These are phyloP conservation scores for Dacryopinax spathularia DNA, from an alignment of 768 basidiomycete species.

Conservation along the genomic window DNA sequence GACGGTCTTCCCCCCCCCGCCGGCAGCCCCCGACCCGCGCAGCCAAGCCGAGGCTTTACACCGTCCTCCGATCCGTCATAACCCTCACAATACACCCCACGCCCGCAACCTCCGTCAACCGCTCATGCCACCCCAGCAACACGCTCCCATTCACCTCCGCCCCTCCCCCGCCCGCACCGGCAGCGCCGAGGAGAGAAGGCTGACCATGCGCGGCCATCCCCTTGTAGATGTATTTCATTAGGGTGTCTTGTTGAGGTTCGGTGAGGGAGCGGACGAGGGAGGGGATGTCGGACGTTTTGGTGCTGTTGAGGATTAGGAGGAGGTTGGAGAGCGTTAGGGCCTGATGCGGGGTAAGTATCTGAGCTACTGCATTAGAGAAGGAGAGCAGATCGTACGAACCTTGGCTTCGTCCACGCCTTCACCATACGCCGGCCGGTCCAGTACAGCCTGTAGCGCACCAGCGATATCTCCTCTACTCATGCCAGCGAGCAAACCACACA, in stretches of 20 bases:
- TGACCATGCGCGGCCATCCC: constrained; percentile 58
- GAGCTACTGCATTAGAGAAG: not conserved
- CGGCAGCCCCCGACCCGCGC: too few relatives aligned
- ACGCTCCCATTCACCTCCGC: constrained; percentile 53
- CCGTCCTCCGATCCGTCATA: constrained; percentile 51
- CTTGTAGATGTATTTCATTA: constrained; percentile 98
- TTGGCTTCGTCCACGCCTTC: constrained; percentile 79
- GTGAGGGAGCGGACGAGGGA: constrained; percentile 56
- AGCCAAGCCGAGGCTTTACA: constrained; percentile 30
- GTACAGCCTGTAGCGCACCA: constrained; percentile 53
- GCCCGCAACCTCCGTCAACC: constrained; percentile 89
- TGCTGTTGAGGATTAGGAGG: constrained; percentile 83
- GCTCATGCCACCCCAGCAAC: constrained; percentile 80
- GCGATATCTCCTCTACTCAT: constrained; percentile 53
- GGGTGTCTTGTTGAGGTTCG: constrained; percentile 65
- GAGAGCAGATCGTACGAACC: constrained; percentile 31
- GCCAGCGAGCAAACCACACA: not conserved
- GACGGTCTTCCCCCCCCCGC: too few relatives aligned
- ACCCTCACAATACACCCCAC: constrained; percentile 88
- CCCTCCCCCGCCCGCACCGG: too few relatives aligned
- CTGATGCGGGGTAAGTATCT: constrained; percentile 28
- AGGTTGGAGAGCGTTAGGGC: constrained; percentile 64
- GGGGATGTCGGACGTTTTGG: constrained; percentile 76
- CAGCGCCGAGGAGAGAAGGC: too few relatives aligned
- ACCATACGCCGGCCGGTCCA: constrained; percentile 80